These are phyloP conservation scores for Clarireedia paspali DNA, from an alignment of 2,329 filamentous ascomycete genomes.

Conservation along the genomic window DNA sequence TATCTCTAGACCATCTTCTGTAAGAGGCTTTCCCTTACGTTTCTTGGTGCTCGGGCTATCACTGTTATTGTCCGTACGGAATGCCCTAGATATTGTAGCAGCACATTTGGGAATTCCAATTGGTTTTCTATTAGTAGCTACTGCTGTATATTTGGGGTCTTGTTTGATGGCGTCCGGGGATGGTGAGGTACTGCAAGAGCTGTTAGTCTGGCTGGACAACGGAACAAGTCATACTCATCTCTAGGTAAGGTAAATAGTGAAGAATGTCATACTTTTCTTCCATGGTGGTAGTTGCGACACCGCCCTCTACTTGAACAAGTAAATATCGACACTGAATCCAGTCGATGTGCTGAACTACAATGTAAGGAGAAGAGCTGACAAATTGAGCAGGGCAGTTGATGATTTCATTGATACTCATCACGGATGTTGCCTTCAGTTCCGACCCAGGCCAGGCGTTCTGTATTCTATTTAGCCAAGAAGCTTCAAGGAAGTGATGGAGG, in stretches of 20 bases:
- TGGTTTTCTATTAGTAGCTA: slow-evolving; percentile 12
- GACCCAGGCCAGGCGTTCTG: slow-evolving; percentile 57
- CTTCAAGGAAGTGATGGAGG: neutral
- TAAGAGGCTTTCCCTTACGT: slow-evolving; percentile 3
- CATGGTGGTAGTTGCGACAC: neutral
- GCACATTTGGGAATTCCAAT: slow-evolving; percentile 26
- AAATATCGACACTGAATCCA: slow-evolving; percentile 91
- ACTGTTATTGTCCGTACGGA: slow-evolving; percentile 11
- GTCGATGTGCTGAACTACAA: slow-evolving; percentile 67
- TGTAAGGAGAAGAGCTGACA: slow-evolving; percentile 45
- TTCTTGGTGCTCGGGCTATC: neutral
- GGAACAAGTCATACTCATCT: neutral
- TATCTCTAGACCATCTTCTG: neutral
- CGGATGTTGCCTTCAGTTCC: slow-evolving; percentile 46
- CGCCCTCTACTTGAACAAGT: slow-evolving; percentile 43
- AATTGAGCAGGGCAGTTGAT: slow-evolving; percentile 66
- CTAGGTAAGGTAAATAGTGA: neutral
- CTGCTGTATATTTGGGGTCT: slow-evolving; percentile 21
- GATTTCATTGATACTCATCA: slow-evolving; percentile 76
- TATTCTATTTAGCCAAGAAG: slow-evolving; percentile 3
- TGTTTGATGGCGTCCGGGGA: slow-evolving; percentile 13
- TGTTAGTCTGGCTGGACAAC: neutral
- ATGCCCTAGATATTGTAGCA: slow-evolving; percentile 23
- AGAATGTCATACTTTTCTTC: neutral
- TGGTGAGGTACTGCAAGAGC: neutral